phyloP scores from a whole-genome alignment of 225 moss, liverwort and hornwort genomes.

The Marchantia polymorpha region DNA sequence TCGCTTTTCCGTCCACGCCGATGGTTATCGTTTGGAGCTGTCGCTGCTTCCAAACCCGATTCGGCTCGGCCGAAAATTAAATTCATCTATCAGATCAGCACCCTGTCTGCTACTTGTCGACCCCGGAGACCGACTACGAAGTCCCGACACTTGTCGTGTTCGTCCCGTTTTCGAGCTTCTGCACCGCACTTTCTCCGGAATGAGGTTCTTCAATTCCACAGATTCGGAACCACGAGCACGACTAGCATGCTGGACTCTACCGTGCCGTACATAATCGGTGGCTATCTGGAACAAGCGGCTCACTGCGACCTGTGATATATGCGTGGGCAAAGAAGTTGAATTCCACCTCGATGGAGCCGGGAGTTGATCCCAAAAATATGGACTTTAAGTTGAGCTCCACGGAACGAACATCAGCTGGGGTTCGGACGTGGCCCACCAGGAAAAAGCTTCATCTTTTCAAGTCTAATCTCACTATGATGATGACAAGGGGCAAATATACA shows the following conservation, averaged over 20 bases:
- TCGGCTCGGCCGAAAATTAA: neutral
- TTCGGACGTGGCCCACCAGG: slow-evolving; percentile 21
- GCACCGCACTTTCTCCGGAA: neutral
- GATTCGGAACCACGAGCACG: too few species aligned
- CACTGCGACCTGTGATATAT: too few species aligned
- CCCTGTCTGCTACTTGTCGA: neutral
- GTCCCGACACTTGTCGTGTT: neutral
- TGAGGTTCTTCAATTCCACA: too few species aligned
- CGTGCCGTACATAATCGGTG: too few species aligned
- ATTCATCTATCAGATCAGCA: neutral
- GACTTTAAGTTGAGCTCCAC: slow-evolving; percentile 44
- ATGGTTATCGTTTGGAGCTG: slow-evolving; percentile 32
- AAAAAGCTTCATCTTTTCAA: slow-evolving; percentile 30
- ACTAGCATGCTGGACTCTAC: too few species aligned
- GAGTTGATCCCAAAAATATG: slow-evolving; percentile 38
- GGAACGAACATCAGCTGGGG: slow-evolving; percentile 41
- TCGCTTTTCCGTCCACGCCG: slow-evolving; percentile 36
- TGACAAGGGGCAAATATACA: neutral
- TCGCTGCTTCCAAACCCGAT: slow-evolving; percentile 45
- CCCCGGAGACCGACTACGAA: neutral
- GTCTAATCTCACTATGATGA: neutral
- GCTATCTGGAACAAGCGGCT: too few species aligned
- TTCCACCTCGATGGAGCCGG: slow-evolving; percentile 42
- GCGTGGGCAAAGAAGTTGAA: neutral
- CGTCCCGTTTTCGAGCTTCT: neutral